Percentiles rank a stretch among this genome's conserved stretches.
Conservation (phyloP, 106 monocot genomes). For the Dioscorea zingiberensis region DNA sequence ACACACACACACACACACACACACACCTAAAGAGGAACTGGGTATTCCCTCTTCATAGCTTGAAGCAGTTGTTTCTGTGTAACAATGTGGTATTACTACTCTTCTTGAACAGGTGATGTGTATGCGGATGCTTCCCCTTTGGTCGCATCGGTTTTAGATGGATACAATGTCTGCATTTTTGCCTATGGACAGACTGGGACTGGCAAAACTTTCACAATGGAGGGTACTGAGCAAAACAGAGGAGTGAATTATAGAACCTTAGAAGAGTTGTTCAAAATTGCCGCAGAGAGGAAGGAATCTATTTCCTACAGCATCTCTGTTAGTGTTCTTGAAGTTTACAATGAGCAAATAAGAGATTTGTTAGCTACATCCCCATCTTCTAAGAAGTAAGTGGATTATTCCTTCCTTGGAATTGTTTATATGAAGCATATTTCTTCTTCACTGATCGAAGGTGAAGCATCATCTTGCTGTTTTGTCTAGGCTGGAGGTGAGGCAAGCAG, state of each 20-base stretch:
- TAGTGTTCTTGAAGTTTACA: conserved; percentile 90
- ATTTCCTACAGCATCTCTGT: conserved; percentile 63
- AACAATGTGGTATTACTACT: too few species aligned
- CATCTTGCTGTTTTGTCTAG: conserved; percentile 8
- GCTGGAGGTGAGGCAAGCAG: conserved; percentile 66
- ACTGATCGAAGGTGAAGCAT: too few species aligned
- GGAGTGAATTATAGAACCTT: conserved; percentile 91
- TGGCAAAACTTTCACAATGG: conserved; percentile 91
- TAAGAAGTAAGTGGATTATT: conserved; percentile 48
- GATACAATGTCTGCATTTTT: conserved; percentile 91
- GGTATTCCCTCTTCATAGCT: too few species aligned
- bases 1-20: too few species aligned
- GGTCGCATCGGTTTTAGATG: conserved; percentile 75
- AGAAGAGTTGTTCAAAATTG: conserved; percentile 69
- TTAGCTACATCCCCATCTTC: conserved; percentile 64
- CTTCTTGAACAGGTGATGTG: conserved; percentile 48
- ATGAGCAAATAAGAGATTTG: conserved; percentile 85
- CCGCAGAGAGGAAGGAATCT: conserved; percentile 55
- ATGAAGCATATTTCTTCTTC: background rate
- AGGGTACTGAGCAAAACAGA: conserved; percentile 61
- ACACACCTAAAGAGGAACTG: too few species aligned
- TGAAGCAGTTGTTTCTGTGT: too few species aligned
- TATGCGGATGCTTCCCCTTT: conserved; percentile 81
- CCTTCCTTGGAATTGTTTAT: background rate
- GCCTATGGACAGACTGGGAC: conserved; percentile 92